These are phyloP conservation scores for Podospora fimiseda DNA, from an alignment of 495 filamentous ascomycete genomes.

Conservation along the genomic window DNA sequence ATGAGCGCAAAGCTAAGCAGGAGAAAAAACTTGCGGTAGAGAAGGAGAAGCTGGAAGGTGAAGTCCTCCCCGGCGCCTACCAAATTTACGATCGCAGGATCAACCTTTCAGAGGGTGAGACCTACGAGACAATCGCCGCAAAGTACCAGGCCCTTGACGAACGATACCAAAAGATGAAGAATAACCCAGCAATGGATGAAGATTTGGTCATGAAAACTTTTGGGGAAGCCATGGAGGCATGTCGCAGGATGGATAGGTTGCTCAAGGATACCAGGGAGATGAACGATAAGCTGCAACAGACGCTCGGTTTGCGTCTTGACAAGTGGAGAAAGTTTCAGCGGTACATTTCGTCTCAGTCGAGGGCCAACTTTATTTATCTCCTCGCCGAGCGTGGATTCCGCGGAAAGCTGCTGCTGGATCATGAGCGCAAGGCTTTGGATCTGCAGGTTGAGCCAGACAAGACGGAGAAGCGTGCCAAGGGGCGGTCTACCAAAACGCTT, in stretches of 20 bases:
- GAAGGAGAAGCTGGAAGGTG: constrained; percentile 35
- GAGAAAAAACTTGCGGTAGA: constrained; percentile 32
- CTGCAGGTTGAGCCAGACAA: constrained; percentile 79
- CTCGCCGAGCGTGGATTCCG: constrained; percentile 84
- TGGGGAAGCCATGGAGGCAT: no score
- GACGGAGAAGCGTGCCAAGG: constrained; percentile 55
- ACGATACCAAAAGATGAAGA: constrained; percentile 40
- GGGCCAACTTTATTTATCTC: constrained; percentile 79
- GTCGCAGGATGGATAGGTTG: constrained; percentile 31
- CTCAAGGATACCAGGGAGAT: constrained; percentile 45
- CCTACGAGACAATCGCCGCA: constrained; percentile 51
- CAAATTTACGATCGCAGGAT: constrained; percentile 53
- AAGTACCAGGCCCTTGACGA: constrained; percentile 54
- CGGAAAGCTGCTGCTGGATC: constrained; percentile 71
- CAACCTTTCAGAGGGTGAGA: constrained; percentile 63
- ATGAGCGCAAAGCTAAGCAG: constrained; percentile 39
- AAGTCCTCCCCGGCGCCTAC: constrained; percentile 50
- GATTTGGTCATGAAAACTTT: constrained; percentile 31
- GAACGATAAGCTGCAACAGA: constrained; percentile 52
- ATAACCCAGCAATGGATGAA: constrained; percentile 52
- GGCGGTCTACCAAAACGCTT: constrained; percentile 80
- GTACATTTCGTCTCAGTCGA: constrained; percentile 75
- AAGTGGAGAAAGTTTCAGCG: constrained; percentile 77
- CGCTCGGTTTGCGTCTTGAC: constrained; percentile 61
- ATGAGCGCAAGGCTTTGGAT: constrained; percentile 63